Evolutionary conservation across 352 stramenopile genomes (phyloP), one percentile per base, ranked within the genome.

Genomic region (Blastocystis sp.): DNA sequence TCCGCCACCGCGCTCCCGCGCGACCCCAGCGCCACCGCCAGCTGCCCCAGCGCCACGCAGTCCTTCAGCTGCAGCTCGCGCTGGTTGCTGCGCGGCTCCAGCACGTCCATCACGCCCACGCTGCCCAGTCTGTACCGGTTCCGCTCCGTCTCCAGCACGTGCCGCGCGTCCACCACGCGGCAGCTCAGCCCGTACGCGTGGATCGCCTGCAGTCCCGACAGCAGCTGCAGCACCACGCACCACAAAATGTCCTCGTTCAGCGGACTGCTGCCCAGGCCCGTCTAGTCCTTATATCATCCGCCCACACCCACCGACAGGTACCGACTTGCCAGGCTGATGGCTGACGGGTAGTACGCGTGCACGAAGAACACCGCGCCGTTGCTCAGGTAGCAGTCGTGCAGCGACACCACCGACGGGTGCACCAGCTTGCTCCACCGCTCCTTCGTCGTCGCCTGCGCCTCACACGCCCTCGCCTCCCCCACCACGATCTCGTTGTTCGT

Each of bases 301-400:
- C 23, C 11, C 7, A 34, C 21, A 38, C 76, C 11, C 52, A 76
- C 69, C 41, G 60, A 62, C 7, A 79, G 52, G 43, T 62, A 79
- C 9, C 89, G 74, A 86, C 90, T 79, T 14, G 86, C 79, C 41
- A 94, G 89, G 28, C 91, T 94, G 14, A 91, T 78, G 3, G 92
- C 91, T 10, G 92, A 91, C 3, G 92, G 91, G 81, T 93, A 91
- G 89, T 93, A 95, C 69, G 94, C 91, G 90, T 95, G 92, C 11
- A 95, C 89, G 89, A 95, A 94, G 90, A 96, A 96, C 3, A 95
- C 84, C 0, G 92, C 93, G 23, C 93, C 90, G 62, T 95, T 92
- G 59, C 91, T 90, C 28, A 96, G 86, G 90, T 95, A 96, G 23
- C 90, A 92, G 65, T 92, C 89, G 34, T 92, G 91, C 52, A 95